Evolutionary conservation across 139 green algal species (phyloP).

Genomic region (Trebouxia sp.): DNA sequence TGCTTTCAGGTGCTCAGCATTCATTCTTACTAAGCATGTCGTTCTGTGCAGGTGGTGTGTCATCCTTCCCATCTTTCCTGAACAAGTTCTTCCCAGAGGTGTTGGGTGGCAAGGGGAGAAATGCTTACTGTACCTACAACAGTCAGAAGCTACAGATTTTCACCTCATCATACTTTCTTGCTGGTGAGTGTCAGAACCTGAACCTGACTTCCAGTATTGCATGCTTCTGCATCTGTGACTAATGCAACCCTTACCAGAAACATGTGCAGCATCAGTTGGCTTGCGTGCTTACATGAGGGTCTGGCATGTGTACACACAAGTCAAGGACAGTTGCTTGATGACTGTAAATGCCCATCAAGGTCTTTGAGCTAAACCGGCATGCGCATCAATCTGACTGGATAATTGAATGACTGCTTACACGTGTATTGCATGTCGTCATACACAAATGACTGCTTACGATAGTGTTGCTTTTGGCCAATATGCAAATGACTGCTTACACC

Average conservation of each 20-base stretch:
- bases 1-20: too few species aligned
- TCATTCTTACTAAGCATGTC: neutral
- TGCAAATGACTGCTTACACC: neutral
- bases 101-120: neutral
- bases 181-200: neutral
- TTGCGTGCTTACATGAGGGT: neutral
- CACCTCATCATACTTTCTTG: constrained; percentile 22
- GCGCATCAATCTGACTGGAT: too few species aligned
- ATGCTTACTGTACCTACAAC: constrained; percentile 22
- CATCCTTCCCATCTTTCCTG: constrained; percentile 48
- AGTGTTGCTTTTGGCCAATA: too few species aligned
- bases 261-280: neutral
- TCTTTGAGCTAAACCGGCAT: too few species aligned
- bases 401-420: too few species aligned
- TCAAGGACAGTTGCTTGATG: too few species aligned
- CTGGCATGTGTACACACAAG: neutral
- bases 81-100: constrained; percentile 55
- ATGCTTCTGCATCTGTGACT: neutral
- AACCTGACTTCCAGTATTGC: neutral
- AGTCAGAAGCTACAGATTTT: constrained; percentile 26
- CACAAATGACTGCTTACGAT: too few species aligned
- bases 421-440: too few species aligned
- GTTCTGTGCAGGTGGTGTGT: constrained; percentile 42
- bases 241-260: neutral
- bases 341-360: too few species aligned